These are phyloP conservation scores for Sophora flavescens DNA, from an alignment of 306 rosid species.

Conservation along the genomic window DNA sequence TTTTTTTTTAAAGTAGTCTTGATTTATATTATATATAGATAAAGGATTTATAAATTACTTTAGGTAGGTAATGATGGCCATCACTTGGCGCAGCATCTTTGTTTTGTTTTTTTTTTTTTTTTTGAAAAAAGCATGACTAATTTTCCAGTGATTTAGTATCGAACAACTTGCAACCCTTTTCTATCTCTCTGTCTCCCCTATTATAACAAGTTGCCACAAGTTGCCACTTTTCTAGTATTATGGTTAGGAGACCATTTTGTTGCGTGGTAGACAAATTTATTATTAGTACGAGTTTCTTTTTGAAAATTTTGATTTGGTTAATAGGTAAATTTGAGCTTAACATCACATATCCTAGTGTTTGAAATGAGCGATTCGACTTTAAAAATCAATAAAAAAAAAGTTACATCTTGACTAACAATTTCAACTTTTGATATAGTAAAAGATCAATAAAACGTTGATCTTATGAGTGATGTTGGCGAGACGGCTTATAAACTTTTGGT, in stretches of 20 bases:
- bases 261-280: not conserved
- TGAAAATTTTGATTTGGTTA: not conserved
- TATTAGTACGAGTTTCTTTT: not conserved
- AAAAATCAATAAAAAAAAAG: not conserved
- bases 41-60: not conserved
- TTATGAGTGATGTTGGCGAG: not conserved
- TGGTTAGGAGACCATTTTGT: conserved; percentile 17
- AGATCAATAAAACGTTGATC: not conserved
- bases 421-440: not conserved
- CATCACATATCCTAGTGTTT: no score
- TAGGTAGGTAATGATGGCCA: conserved; percentile 32
- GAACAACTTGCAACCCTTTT: conserved; percentile 36
- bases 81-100: conserved; percentile 7
- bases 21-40: no score
- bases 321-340: not conserved
- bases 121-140: not conserved
- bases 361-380: not conserved
- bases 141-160: conserved; percentile 10
- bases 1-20: no score
- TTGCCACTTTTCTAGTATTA: conserved; percentile 28
- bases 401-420: not conserved
- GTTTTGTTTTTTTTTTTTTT: conserved; percentile 24
- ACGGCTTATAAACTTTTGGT: not conserved
- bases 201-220: conserved; percentile 38
- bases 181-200: conserved; percentile 1